Evolutionary conservation across 202 grass and related monocot genomes (phyloP).

Genomic region (Bolboschoenoplectus hybrid): DNA sequence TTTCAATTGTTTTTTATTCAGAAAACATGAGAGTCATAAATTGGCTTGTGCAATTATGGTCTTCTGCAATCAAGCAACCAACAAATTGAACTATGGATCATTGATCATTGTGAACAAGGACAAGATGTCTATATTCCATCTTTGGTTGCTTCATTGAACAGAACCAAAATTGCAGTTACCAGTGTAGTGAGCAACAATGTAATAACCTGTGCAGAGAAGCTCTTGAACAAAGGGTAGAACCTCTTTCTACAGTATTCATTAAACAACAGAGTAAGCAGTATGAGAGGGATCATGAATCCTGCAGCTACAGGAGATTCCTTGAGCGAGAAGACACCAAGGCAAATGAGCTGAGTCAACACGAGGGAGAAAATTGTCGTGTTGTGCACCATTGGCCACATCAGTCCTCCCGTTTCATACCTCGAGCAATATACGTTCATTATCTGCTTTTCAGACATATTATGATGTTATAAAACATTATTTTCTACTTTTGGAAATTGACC

Average conservation of each 20-base stretch:
- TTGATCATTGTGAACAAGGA: background rate
- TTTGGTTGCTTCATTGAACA: background rate
- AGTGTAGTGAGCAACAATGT: background rate
- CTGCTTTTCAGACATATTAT: slow-evolving; percentile 49
- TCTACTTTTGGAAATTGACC: slow-evolving; percentile 5
- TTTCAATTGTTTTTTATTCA: background rate
- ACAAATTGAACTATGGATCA: slow-evolving; percentile 13
- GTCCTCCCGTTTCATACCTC: slow-evolving; percentile 77
- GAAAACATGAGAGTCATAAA: background rate
- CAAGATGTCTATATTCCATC: slow-evolving; percentile 28
- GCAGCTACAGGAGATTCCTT: slow-evolving; percentile 76
- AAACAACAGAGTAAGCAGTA: slow-evolving; percentile 83
- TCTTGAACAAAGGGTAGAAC: slow-evolving; percentile 73
- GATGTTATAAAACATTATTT: slow-evolving; percentile 32
- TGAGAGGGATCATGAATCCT: slow-evolving; percentile 76
- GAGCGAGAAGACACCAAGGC: slow-evolving; percentile 76
- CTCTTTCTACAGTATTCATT: slow-evolving; percentile 77
- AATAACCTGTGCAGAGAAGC: slow-evolving; percentile 74
- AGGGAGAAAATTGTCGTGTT: slow-evolving; percentile 86
- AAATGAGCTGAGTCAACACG: slow-evolving; percentile 83
- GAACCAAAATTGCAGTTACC: slow-evolving; percentile 1
- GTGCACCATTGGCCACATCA: slow-evolving; percentile 88
- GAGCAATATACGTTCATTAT: slow-evolving; percentile 87
- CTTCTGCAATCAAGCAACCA: background rate
- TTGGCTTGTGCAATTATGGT: background rate